phyloP scores from a whole-genome alignment of 2,329 filamentous ascomycete genomes.

The Cladobotryum protrusum region DNA sequence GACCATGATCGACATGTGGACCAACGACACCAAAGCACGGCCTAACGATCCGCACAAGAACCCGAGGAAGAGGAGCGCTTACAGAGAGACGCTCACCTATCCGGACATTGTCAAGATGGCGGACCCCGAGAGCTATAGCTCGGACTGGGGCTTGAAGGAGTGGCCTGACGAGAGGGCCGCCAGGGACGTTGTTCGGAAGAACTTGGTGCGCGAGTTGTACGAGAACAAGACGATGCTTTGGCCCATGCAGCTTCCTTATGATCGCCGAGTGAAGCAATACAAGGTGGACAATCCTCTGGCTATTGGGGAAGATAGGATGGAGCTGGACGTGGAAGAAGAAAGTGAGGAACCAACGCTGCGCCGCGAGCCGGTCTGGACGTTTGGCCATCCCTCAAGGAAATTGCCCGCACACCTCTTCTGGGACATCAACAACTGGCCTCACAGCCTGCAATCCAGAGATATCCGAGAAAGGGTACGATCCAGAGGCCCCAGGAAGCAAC shows the following conservation, averaged over 20 bases:
- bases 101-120: conserved; percentile 27
- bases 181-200: conserved; percentile 26
- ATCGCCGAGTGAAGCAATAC: conserved; percentile 3
- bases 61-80: not conserved
- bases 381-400: conserved; percentile 21
- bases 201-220: conserved; percentile 38
- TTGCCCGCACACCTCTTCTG: conserved; percentile 30
- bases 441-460: conserved; percentile 30
- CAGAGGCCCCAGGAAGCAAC: conserved; percentile 6
- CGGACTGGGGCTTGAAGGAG: not conserved
- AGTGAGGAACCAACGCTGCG: conserved; percentile 11
- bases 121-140: conserved; percentile 18
- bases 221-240: conserved; percentile 38
- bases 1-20: conserved; percentile 12
- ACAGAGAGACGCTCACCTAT: conserved; percentile 16
- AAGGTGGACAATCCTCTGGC: not conserved
- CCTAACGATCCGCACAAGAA: conserved; percentile 16
- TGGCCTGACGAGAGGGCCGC: not conserved
- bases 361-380: conserved; percentile 27
- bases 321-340: conserved; percentile 9
- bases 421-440: conserved; percentile 43
- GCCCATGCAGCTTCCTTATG: conserved; percentile 25
- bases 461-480: conserved; percentile 23
- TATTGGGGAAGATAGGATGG: not conserved
- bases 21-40: conserved; percentile 11